Evolutionary conservation across 495 filamentous ascomycete species (phyloP), one percentile per base, ranked within the genome.

Genomic region (Aspergillus steynii): DNA sequence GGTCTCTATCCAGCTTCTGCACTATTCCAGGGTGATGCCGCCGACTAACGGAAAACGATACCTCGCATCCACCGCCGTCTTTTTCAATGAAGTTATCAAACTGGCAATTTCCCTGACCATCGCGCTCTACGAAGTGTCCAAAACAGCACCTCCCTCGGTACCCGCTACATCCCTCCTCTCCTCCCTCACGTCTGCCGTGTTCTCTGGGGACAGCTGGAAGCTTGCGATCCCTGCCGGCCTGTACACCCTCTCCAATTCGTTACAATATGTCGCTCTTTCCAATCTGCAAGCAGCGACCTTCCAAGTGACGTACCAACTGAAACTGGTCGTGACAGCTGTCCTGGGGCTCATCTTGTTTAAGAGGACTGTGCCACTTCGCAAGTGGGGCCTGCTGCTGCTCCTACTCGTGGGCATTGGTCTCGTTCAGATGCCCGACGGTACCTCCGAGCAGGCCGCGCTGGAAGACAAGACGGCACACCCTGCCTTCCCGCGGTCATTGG

Each of bases 121-220:
- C 68, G 89, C 92, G 3, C 81, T 96, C 56, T 92, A 92, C 80
- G 93, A 97, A 67, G 90, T 90, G 54, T 91, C 91, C 31, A 82
- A 84, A 67, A 86, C 85, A 34, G 80, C 90, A 20, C 85, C 90
- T 10, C 85, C 91, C 5, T 86, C 88, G 5, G 88, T 91, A 53
- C 89, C 94, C 8, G 88, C 88, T 29, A 90, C 90, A 3, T 86
- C 89, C 27, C 82, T 96, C 27, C 88, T 96, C 73, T 85, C 85
- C 62, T 86, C 90, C 62, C 85, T 98, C n/a, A 88, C 84, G 65
- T 84, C 80, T 51, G 85, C 89, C 14, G 88, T 97, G 0, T 96
- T 97, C 70, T 88, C 90, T 3, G 87, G 89, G n/a, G 95, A 99
- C 65, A 91, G 91, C 66, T 99, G 95, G 95, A 97, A 97, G 74